phyloP scores from a whole-genome alignment of 2,329 filamentous ascomycete genomes.

The Graphilbum sp. region DNA sequence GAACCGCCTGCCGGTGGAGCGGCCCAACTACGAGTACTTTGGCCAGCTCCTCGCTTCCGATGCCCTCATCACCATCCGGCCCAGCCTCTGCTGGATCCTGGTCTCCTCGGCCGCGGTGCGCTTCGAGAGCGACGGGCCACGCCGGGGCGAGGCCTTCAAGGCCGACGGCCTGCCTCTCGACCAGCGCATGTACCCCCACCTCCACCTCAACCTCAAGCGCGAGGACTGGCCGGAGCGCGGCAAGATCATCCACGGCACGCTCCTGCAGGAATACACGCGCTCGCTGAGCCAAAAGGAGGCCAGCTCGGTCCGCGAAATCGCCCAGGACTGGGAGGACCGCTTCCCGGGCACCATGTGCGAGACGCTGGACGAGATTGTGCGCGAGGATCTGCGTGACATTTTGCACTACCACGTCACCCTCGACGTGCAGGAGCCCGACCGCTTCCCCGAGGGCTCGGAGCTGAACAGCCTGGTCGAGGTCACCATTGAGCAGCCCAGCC shows the following conservation, averaged over 20 bases:
- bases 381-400: conserved; percentile 36
- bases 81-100: conserved; percentile 43
- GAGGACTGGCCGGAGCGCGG: conserved; percentile 28
- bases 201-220: conserved; percentile 35
- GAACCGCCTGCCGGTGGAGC: conserved; percentile 37
- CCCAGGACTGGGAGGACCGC: conserved; percentile 38
- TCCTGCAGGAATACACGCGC: conserved; percentile 43
- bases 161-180: conserved; percentile 26
- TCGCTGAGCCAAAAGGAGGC: conserved; percentile 37
- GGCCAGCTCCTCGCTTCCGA: conserved; percentile 37
- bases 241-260: conserved; percentile 27
- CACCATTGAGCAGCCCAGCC: conserved; percentile 33
- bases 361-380: conserved; percentile 28
- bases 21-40: conserved; percentile 47
- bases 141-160: conserved; percentile 19
- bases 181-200: conserved; percentile 35
- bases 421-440: conserved; percentile 38
- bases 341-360: conserved; percentile 37
- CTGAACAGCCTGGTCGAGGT: conserved; percentile 43
- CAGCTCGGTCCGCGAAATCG: conserved; percentile 35
- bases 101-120: conserved; percentile 36
- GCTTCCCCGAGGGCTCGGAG: conserved; percentile 42
- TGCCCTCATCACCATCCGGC: conserved; percentile 34
- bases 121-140: conserved; percentile 28
- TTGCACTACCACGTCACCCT: conserved; percentile 47